Evolutionary conservation across 306 rosid species (phyloP).

Genomic region (Rosa chinensis): DNA sequence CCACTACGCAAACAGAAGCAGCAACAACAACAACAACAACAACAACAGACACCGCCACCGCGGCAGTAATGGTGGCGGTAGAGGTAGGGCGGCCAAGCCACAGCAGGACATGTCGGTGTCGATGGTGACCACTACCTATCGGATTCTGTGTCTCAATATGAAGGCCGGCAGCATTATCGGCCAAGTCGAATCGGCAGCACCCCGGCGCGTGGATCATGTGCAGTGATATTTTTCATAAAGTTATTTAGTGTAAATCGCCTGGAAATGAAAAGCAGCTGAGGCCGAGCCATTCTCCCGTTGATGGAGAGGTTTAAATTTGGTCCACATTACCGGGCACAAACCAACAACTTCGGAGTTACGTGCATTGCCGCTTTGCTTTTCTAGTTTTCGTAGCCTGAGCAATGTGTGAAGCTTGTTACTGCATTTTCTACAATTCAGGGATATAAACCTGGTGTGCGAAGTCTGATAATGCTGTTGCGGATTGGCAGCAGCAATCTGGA

Average conservation of each 20-base stretch:
- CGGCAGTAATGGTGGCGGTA: no score
- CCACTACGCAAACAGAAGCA: no score
- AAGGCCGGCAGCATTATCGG: no score
- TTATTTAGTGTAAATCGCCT: not conserved
- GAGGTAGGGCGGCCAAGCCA: no score
- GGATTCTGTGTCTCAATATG: no score
- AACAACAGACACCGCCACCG: no score
- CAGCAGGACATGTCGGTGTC: no score
- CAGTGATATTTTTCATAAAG: not conserved
- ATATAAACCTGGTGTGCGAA: slow-evolving; percentile 81
- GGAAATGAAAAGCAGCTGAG: not conserved
- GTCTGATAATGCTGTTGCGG: slow-evolving; percentile 81
- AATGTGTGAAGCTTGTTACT: slow-evolving; percentile 70
- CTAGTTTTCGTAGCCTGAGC: not conserved
- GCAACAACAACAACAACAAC: no score
- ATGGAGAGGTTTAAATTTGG: not conserved
- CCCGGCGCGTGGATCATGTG: not conserved
- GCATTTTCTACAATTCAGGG: slow-evolving; percentile 92
- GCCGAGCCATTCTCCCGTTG: not conserved
- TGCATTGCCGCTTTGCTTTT: not conserved
- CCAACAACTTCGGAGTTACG: not conserved
- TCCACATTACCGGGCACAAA: not conserved
- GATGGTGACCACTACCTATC: no score
- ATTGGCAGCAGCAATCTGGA: slow-evolving; percentile 98
- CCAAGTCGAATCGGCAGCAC: no score